phyloP scores from a whole-genome alignment of 106 monocot species.

The Dioscorea dumetorum region DNA sequence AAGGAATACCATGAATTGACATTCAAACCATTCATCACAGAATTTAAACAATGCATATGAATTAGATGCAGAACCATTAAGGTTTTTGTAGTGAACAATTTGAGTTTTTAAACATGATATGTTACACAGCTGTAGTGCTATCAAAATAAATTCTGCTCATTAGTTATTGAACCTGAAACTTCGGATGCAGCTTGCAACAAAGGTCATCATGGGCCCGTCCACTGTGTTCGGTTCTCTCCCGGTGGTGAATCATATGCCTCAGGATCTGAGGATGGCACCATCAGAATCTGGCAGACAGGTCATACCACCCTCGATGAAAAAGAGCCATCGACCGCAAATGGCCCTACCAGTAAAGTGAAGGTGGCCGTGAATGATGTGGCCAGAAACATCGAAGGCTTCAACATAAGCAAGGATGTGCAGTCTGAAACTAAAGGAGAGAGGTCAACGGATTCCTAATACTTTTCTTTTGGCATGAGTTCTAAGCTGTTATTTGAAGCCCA shows the following conservation, averaged over 20 bases:
- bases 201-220: constrained; percentile 95
- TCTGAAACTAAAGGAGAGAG: constrained; percentile 24
- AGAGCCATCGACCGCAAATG: constrained; percentile 27
- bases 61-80: no score
- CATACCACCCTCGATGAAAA: constrained; percentile 31
- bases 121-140: no score
- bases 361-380: constrained; percentile 33
- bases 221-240: constrained; percentile 89
- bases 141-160: no score
- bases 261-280: constrained; percentile 97
- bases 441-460: constrained; percentile 6
- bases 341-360: constrained; percentile 25
- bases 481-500: no score
- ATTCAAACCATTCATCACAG: no score
- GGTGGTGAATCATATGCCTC: constrained; percentile 93
- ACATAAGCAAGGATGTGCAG: constrained; percentile 41
- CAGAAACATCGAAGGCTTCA: constrained; percentile 56
- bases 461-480: background rate
- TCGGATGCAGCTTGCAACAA: constrained; percentile 86
- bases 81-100: no score
- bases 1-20: no score
- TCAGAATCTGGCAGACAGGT: constrained; percentile 83
- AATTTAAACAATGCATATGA: no score
- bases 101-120: no score
- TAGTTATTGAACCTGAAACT: no score